These are phyloP conservation scores for Narthecium ossifragum DNA, from an alignment of 106 monocot genomes.

Conservation along the genomic window DNA sequence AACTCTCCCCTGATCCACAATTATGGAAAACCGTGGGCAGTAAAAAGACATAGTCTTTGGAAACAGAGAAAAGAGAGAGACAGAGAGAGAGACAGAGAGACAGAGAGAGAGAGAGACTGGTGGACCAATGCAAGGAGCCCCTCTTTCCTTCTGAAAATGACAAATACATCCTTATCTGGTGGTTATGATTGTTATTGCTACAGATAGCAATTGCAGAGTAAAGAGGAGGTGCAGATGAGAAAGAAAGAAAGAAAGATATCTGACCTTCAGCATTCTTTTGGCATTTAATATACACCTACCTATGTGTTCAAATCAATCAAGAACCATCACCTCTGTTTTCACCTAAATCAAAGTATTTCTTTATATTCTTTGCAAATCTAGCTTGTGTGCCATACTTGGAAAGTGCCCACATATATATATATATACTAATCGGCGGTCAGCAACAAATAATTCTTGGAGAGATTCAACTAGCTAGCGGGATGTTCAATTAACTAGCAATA, in stretches of 20 bases:
- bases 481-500: no score
- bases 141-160: slow-evolving; percentile 6
- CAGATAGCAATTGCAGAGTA: no score
- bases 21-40: background rate
- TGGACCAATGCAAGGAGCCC: slow-evolving; percentile 5
- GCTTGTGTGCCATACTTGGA: slow-evolving; percentile 16
- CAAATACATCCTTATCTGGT: slow-evolving; percentile 8
- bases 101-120: slow-evolving; percentile 1
- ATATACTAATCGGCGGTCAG: no score
- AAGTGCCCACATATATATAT: background rate
- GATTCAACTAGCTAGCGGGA: no score
- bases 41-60: slow-evolving; percentile 10
- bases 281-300: slow-evolving; percentile 2
- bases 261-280: background rate
- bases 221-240: no score
- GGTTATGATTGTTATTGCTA: background rate
- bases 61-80: slow-evolving; percentile 5
- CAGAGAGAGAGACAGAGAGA: no score
- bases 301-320: background rate
- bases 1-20: slow-evolving; percentile 5
- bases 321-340: slow-evolving; percentile 12
- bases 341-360: slow-evolving; percentile 17
- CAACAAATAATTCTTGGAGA: no score
- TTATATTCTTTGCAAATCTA: slow-evolving; percentile 14
- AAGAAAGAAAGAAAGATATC: no score